phyloP scores from a whole-genome alignment of 176 grass and related monocot genomes.

The Carex kokanica region DNA sequence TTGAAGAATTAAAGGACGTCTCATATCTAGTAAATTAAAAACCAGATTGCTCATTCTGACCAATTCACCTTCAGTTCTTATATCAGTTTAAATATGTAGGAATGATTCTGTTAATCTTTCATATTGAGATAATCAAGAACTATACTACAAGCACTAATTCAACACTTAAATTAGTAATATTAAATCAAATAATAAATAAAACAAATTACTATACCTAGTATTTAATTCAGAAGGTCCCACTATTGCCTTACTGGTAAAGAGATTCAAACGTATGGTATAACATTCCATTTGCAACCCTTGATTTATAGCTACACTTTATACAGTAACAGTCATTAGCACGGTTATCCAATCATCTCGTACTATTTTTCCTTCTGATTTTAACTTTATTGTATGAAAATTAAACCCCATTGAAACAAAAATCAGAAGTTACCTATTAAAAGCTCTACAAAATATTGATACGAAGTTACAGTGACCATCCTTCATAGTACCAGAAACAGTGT shows the following conservation, averaged over 20 bases:
- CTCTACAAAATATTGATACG: neutral
- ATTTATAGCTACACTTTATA: neutral
- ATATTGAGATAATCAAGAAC: neutral
- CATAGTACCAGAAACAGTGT: neutral
- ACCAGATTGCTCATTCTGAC: neutral
- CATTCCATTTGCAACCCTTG: no score
- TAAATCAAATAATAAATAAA: neutral
- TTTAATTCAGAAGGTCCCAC: neutral
- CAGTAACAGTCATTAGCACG: neutral
- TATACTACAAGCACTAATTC: neutral
- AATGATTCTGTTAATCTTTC: neutral
- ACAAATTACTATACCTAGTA: neutral
- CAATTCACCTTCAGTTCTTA: neutral
- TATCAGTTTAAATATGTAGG: neutral
- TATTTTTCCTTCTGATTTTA: neutral
- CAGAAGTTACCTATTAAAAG: neutral
- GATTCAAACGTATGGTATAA: neutral
- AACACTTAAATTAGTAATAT: neutral
- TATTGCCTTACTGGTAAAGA: neutral
- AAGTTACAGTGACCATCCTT: neutral
- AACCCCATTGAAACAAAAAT: neutral
- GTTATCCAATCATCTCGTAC: neutral
- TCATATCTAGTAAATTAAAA: conserved; percentile 39
- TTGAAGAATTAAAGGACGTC: conserved; percentile 36
- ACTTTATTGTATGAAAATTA: neutral